These are phyloP conservation scores for Suhomyces anneliseae DNA, from an alignment of 1,139 yeast species.

Conservation along the genomic window DNA sequence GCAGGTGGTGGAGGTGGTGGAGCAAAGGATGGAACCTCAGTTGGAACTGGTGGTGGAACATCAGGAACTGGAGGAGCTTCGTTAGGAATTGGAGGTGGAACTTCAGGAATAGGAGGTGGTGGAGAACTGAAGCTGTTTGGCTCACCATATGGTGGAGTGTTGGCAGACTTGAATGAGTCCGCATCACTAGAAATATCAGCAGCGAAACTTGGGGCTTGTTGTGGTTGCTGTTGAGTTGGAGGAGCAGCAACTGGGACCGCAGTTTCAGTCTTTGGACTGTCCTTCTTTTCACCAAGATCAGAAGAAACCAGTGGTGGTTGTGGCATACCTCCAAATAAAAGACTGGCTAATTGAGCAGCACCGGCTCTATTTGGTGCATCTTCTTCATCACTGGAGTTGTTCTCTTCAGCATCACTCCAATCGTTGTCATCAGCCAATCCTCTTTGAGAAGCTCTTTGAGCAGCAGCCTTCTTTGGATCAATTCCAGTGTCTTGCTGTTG, in stretches of 20 bases:
- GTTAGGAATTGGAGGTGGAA: not conserved
- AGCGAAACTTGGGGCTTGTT: not conserved
- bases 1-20: slow-evolving; percentile 20
- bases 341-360: slow-evolving; percentile 63
- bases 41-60: slow-evolving; percentile 6
- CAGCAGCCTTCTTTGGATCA: slow-evolving; percentile 58
- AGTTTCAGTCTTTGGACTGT: slow-evolving; percentile 16
- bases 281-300: not conserved
- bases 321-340: slow-evolving; percentile 62
- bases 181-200: slow-evolving; percentile 8
- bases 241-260: not conserved
- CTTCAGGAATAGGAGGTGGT: slow-evolving; percentile 3
- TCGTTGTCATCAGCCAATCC: slow-evolving; percentile 53
- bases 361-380: slow-evolving; percentile 51
- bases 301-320: slow-evolving; percentile 28
- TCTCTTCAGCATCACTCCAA: slow-evolving; percentile 65
- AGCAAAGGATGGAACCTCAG: slow-evolving; percentile 6
- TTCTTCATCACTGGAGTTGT: slow-evolving; percentile 52
- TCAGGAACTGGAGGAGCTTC: slow-evolving; percentile 15
- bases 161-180: slow-evolving; percentile 10
- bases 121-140: not conserved
- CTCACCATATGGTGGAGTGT: slow-evolving; percentile 2
- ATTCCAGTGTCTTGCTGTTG: slow-evolving; percentile 30
- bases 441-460: slow-evolving; percentile 65
- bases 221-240: not conserved